Conservation (phyloP, 345 rosid genomes). For the Pelargonium nanum region DNA sequence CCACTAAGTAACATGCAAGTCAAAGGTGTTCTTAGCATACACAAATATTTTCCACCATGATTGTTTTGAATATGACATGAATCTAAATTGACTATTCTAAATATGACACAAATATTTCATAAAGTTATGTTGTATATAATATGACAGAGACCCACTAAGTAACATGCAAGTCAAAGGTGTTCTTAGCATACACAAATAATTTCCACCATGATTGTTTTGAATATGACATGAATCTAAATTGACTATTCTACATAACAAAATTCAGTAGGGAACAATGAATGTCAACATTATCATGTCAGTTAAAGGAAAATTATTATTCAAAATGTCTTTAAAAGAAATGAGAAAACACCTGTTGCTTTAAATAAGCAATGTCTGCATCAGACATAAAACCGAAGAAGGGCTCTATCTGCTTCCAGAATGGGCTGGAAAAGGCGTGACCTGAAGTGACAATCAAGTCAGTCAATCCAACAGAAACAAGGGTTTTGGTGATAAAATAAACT, state of each 20-base stretch:
- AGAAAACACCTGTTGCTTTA: conserved; percentile 62
- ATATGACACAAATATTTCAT: no score
- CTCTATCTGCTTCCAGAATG: conserved; percentile 89
- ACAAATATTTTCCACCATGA: no score
- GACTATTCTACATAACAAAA: not conserved
- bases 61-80: no score
- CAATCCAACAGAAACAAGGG: conserved; percentile 10
- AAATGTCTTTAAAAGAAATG: conserved; percentile 1
- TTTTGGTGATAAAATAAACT: conserved; percentile 9
- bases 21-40: not conserved
- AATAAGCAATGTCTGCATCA: conserved; percentile 46
- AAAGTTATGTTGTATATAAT: not conserved
- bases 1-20: not conserved
- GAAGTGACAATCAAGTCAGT: conserved; percentile 30
- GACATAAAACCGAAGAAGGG: conserved; percentile 57
- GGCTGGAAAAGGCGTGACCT: conserved; percentile 42
- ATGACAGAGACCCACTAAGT: not conserved
- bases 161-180: not conserved
- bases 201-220: no score
- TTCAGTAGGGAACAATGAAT: not conserved
- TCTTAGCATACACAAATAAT: no score
- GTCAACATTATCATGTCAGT: not conserved
- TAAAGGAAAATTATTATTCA: not conserved
- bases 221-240: no score
- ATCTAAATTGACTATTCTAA: no score